phyloP scores from a whole-genome alignment of 305 asterid species.

The Nicotiana rustica region DNA sequence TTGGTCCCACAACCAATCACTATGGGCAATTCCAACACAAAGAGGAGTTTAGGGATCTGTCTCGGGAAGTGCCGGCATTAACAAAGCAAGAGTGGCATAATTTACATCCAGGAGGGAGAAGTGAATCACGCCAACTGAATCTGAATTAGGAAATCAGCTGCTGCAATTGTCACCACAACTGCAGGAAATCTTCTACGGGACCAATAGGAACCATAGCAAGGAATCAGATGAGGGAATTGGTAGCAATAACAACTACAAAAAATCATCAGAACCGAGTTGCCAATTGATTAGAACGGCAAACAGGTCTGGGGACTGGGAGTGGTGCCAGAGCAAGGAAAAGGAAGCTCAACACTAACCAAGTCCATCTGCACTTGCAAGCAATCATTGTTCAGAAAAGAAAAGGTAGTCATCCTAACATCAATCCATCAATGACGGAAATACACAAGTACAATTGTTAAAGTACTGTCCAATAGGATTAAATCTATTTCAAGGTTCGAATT shows the following conservation, averaged over 20 bases:
- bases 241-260: slow-evolving; percentile 17
- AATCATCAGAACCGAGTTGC: not conserved
- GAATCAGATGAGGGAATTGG: slow-evolving; percentile 14
- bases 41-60: slow-evolving; percentile 29
- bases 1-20: not conserved
- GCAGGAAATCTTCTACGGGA: not conserved
- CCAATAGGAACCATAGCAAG: slow-evolving; percentile 26
- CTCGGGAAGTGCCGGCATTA: not conserved
- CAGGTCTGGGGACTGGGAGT: not conserved
- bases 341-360: slow-evolving; percentile 22
- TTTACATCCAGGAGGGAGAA: slow-evolving; percentile 12
- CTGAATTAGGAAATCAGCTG: slow-evolving; percentile 12
- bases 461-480: slow-evolving; percentile 5
- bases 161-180: not conserved
- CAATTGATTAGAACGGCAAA: not conserved
- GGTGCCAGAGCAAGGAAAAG: not conserved
- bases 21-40: slow-evolving; percentile 4
- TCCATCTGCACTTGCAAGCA: not conserved
- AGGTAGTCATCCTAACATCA: slow-evolving; percentile 22
- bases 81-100: slow-evolving; percentile 17
- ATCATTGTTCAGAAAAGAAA: not conserved
- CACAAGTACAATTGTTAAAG: slow-evolving; percentile 18
- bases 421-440: not conserved
- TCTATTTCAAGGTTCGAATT: slow-evolving; percentile 3
- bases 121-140: slow-evolving; percentile 19